Evolutionary conservation across 2,329 filamentous ascomycete genomes (phyloP).

Genomic region (Pseudogymnoascus sp.): DNA sequence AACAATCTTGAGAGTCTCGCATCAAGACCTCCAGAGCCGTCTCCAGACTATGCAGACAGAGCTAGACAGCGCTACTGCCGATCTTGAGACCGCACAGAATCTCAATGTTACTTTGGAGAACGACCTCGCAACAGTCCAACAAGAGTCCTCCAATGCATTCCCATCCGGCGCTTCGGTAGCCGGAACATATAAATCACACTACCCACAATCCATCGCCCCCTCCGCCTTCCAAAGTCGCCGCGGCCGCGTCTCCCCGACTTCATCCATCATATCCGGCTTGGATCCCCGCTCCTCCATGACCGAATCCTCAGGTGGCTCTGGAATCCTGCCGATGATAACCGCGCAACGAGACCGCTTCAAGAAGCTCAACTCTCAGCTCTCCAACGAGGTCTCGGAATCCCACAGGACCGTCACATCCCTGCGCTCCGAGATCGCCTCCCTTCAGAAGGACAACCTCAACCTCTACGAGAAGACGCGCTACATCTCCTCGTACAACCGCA

Average conservation of each 20-base stretch:
- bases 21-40: slow-evolving; percentile 79
- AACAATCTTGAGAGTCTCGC: slow-evolving; percentile 84
- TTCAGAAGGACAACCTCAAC: slow-evolving; percentile 93
- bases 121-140: slow-evolving; percentile 80
- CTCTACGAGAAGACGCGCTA: slow-evolving; percentile 98
- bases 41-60: slow-evolving; percentile 77
- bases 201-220: slow-evolving; percentile 56
- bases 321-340: slow-evolving; percentile 95
- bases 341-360: slow-evolving; percentile 98
- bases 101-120: slow-evolving; percentile 87
- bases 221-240: slow-evolving; percentile 41
- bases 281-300: slow-evolving; percentile 51
- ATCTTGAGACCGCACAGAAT: slow-evolving; percentile 75
- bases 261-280: slow-evolving; percentile 97
- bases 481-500: slow-evolving; percentile 81
- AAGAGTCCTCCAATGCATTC: slow-evolving; percentile 74
- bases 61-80: slow-evolving; percentile 71
- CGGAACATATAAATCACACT: slow-evolving; percentile 78
- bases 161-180: slow-evolving; percentile 88
- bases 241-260: slow-evolving; percentile 78
- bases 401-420: slow-evolving; percentile 78
- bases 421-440: slow-evolving; percentile 78
- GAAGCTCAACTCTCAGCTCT: slow-evolving; percentile 84
- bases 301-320: slow-evolving; percentile 56
- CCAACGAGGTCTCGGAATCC: slow-evolving; percentile 78